A percentile compares a stretch with the other conserved stretches of the same genome.
These are phyloP conservation scores for Ogataea zsoltii DNA, from an alignment of 805 yeast genomes.

Conservation along the genomic window DNA sequence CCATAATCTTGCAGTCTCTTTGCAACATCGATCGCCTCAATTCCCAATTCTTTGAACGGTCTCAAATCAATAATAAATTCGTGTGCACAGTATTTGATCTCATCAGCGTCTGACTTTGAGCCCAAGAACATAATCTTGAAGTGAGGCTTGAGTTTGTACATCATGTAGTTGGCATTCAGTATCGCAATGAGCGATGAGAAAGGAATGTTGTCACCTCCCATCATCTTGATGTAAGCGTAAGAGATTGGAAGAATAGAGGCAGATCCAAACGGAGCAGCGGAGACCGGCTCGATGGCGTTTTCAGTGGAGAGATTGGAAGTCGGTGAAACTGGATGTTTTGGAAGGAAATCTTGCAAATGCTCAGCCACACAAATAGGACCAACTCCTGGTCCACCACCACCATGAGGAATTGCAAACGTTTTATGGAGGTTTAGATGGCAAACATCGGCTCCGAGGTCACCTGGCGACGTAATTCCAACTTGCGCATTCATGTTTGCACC, in stretches of 20 bases:
- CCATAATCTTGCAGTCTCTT: slow-evolving; percentile 97
- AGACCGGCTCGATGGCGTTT: slow-evolving; percentile 69
- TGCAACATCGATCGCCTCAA: slow-evolving; percentile 96
- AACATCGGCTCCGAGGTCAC: slow-evolving; percentile 97
- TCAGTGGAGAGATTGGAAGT: slow-evolving; percentile 42
- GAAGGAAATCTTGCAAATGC: slow-evolving; percentile 80
- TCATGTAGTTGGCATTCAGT: slow-evolving; percentile 95
- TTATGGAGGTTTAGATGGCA: slow-evolving; percentile 96
- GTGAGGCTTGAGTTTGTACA: slow-evolving; percentile 66
- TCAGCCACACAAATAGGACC: slow-evolving; percentile 94
- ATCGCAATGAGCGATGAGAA: slow-evolving; percentile 88
- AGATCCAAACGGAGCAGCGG: slow-evolving; percentile 95
- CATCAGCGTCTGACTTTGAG: slow-evolving; percentile 28
- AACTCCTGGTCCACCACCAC: slow-evolving; percentile 99
- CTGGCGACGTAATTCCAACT: slow-evolving; percentile 96
- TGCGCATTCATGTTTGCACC: slow-evolving; percentile 99
- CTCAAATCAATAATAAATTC: slow-evolving; percentile 93
- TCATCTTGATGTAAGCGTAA: slow-evolving; percentile 90
- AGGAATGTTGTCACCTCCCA: slow-evolving; percentile 85
- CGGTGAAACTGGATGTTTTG: slow-evolving; percentile 69
- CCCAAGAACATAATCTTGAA: slow-evolving; percentile 78
- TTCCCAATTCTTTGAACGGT: slow-evolving; percentile 73
- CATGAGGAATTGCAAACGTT: slow-evolving; percentile 97
- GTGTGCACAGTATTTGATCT: slow-evolving; percentile 83
- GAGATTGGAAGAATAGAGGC: slow-evolving; percentile 92